These are phyloP conservation scores for Tolypocladium guangdongense DNA, from an alignment of 2,329 filamentous ascomycete genomes.

Conservation along the genomic window DNA sequence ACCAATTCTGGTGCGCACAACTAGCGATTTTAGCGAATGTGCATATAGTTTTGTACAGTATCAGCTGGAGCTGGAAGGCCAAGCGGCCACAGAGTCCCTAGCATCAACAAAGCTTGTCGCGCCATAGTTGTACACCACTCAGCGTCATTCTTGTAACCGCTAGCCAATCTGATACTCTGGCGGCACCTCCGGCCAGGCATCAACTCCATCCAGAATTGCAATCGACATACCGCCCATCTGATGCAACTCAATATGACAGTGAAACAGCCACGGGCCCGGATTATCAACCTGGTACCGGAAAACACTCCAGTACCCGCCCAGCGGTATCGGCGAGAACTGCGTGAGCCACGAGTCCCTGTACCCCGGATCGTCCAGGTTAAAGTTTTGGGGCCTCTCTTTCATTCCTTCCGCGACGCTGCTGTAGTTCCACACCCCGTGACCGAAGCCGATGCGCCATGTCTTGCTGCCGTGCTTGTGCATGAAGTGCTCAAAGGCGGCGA, in stretches of 20 bases:
- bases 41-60: too few relatives aligned
- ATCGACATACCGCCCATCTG: conserved; percentile 35
- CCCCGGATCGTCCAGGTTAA: conserved; percentile 32
- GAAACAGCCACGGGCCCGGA: conserved; percentile 34
- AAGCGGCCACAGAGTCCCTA: too few relatives aligned
- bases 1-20: too few relatives aligned
- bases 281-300: conserved; percentile 33
- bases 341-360: conserved; percentile 23
- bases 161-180: not conserved
- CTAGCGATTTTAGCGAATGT: too few relatives aligned
- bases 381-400: conserved; percentile 20
- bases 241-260: conserved; percentile 39
- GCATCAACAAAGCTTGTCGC: too few relatives aligned
- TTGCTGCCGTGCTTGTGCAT: conserved; percentile 40
- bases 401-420: conserved; percentile 28
- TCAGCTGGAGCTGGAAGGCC: too few relatives aligned
- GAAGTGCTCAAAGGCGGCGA: not conserved
- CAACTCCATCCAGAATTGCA: conserved; percentile 34
- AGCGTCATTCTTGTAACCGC: too few relatives aligned
- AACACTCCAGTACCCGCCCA: conserved; percentile 24
- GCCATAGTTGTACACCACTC: too few relatives aligned
- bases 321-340: not conserved
- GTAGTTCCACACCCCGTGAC: conserved; percentile 27
- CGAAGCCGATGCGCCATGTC: conserved; percentile 29
- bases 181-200: conserved; percentile 12